These are phyloP conservation scores for Yarrowia deformans DNA, from an alignment of 805 yeast species.

Conservation along the genomic window DNA sequence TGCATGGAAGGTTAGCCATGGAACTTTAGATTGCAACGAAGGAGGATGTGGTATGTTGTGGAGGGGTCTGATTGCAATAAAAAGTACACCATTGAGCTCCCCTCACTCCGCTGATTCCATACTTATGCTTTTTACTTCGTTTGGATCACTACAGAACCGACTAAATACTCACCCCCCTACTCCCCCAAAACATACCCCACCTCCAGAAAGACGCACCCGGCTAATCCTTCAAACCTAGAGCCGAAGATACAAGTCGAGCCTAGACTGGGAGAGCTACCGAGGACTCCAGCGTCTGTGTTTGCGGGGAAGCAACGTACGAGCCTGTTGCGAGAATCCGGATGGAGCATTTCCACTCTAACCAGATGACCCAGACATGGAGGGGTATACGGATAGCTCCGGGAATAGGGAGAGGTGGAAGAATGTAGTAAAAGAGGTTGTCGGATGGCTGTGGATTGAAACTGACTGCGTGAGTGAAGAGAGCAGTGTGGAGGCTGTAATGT, in stretches of 20 bases:
- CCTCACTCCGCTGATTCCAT: not conserved
- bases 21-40: not conserved
- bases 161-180: no score
- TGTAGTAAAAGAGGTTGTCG: no score
- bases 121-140: not conserved
- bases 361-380: no score
- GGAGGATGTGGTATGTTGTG: not conserved
- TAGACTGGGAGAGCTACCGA: not conserved
- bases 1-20: not conserved
- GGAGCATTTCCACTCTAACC: no score
- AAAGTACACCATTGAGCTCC: not conserved
- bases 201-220: slow-evolving; percentile 6
- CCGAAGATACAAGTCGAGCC: slow-evolving; percentile 32
- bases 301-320: slow-evolving; percentile 25
- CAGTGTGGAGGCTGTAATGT: no score
- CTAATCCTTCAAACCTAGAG: slow-evolving; percentile 35
- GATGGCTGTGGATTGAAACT: no score
- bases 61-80: no score
- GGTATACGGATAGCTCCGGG: no score
- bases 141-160: not conserved
- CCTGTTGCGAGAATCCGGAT: not conserved
- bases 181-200: not conserved
- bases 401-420: no score
- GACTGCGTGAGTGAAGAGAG: no score
- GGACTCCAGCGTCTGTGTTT: not conserved